A percentile compares a stretch with the other conserved stretches of the same genome.
These are phyloP conservation scores for Phaeosphaeria sp. DNA, from an alignment of 2,329 filamentous ascomycete species.

Conservation along the genomic window DNA sequence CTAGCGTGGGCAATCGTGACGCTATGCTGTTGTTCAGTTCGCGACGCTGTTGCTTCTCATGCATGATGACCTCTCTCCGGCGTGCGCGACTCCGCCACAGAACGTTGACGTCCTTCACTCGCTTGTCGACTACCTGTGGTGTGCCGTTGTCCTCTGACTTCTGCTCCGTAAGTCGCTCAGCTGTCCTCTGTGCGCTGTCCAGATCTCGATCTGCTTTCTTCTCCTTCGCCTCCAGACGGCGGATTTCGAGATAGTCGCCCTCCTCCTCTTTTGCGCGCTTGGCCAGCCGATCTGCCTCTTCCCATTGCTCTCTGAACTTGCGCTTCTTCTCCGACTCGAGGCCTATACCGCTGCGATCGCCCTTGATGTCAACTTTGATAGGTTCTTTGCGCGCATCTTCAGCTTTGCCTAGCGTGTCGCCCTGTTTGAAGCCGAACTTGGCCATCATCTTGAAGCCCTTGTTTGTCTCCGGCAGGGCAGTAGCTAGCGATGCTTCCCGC, in stretches of 20 bases:
- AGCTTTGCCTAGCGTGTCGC: constrained; percentile 74
- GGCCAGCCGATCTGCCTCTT: constrained; percentile 37
- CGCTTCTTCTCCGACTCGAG: constrained; percentile 83
- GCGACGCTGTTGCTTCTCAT: constrained; percentile 55
- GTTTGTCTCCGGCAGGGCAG: constrained; percentile 72
- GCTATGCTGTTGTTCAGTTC: constrained; percentile 38
- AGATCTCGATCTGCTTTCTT: constrained; percentile 68
- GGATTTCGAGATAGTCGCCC: constrained; percentile 44
- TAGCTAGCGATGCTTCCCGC: constrained; percentile 77
- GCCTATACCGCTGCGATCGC: constrained; percentile 82
- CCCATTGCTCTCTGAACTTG: constrained; percentile 59
- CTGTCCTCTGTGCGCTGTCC: constrained; percentile 79
- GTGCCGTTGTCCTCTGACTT: constrained; percentile 30
- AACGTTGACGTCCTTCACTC: constrained; percentile 73
- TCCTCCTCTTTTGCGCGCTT: constrained; percentile 56
- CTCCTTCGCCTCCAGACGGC: constrained; percentile 43
- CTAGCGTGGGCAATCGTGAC: constrained; percentile 64
- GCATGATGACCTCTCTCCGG: constrained; percentile 72
- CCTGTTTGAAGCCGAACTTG: constrained; percentile 86
- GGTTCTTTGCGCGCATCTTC: constrained; percentile 68
- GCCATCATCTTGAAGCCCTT: constrained; percentile 98
- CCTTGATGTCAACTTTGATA: constrained; percentile 76
- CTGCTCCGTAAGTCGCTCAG: constrained; percentile 71
- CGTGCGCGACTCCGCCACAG: constrained; percentile 80
- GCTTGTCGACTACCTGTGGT: constrained; percentile 50